Conservation (phyloP, 1,284 basidiomycete genomes). For the Ustilago crameri region DNA sequence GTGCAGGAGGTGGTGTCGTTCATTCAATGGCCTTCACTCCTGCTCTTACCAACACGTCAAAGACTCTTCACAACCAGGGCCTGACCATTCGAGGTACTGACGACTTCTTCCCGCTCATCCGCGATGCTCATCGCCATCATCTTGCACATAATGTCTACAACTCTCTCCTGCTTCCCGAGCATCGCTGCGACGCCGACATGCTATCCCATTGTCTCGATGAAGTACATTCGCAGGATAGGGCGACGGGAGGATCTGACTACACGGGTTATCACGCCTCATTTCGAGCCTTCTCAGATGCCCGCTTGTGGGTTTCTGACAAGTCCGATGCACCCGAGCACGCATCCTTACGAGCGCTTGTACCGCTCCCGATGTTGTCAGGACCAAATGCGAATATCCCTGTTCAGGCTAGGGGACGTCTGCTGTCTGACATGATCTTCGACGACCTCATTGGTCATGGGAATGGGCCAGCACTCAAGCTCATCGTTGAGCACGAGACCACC, state of each 20-base stretch:
- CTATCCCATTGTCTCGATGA: slow-evolving; percentile 34
- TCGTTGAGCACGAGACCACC: slow-evolving; percentile 20
- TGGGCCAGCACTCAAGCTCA: slow-evolving; percentile 32
- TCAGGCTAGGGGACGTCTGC: slow-evolving; percentile 13
- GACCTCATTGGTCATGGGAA: slow-evolving; percentile 20
- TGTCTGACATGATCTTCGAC: slow-evolving; percentile 11
- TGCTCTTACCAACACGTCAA: slow-evolving; percentile 31
- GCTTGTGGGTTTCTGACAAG: slow-evolving; percentile 37
- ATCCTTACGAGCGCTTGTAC: slow-evolving; percentile 15
- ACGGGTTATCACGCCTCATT: slow-evolving; percentile 55
- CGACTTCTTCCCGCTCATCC: slow-evolving; percentile 62
- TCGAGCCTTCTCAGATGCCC: slow-evolving; percentile 54
- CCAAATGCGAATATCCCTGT: slow-evolving; percentile 1
- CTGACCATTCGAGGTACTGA: slow-evolving; percentile 30
- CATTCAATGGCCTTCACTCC: slow-evolving; percentile 60
- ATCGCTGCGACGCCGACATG: slow-evolving; percentile 64
- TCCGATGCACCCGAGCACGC: slow-evolving; percentile 14
- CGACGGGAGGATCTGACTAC: slow-evolving; percentile 14
- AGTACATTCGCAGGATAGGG: slow-evolving; percentile 9
- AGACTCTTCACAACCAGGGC: slow-evolving; percentile 30
- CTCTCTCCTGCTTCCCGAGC: slow-evolving; percentile 48
- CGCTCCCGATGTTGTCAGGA: slow-evolving; percentile 7
- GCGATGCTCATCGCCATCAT: slow-evolving; percentile 63
- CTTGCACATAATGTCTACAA: slow-evolving; percentile 54
- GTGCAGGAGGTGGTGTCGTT: slow-evolving; percentile 42